Evolutionary conservation across 768 basidiomycete genomes (phyloP).

Genomic region (Phlebiopsis gigantea): DNA sequence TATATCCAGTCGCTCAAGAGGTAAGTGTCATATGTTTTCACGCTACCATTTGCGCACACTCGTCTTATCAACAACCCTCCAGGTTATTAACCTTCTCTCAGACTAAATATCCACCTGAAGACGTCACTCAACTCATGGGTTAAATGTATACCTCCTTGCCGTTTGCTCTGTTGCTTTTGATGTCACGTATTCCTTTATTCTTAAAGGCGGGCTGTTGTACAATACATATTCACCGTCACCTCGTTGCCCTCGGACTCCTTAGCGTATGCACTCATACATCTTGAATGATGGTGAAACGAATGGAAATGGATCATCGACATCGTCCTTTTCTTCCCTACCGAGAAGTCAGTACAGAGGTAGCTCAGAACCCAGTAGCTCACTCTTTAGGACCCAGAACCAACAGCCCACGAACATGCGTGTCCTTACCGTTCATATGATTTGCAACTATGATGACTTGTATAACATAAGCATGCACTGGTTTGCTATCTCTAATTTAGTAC

Average conservation of each 20-base stretch:
- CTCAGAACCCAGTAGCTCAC: slow-evolving; percentile 37
- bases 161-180: background rate
- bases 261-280: slow-evolving; percentile 79
- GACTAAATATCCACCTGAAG: slow-evolving; percentile 92
- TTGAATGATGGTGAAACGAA: slow-evolving; percentile 62
- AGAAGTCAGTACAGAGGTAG: background rate
- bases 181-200: no score
- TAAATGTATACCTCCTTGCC: no score
- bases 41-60: no score
- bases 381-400: slow-evolving; percentile 81
- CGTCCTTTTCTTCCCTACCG: slow-evolving; percentile 10
- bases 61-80: background rate
- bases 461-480: slow-evolving; percentile 84
- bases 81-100: slow-evolving; percentile 94
- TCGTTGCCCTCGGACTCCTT: background rate
- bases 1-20: slow-evolving; percentile 97
- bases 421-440: slow-evolving; percentile 98
- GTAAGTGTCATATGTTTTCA: slow-evolving; percentile 35
- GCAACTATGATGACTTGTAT: slow-evolving; percentile 85
- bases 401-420: slow-evolving; percentile 94
- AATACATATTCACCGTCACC: no score
- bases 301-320: slow-evolving; percentile 66
- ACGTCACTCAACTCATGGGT: slow-evolving; percentile 91
- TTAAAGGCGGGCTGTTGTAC: no score
- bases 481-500: slow-evolving; percentile 38